Evolutionary conservation across 768 basidiomycete species (phyloP).

Genomic region (Scleroderma bovista): DNA sequence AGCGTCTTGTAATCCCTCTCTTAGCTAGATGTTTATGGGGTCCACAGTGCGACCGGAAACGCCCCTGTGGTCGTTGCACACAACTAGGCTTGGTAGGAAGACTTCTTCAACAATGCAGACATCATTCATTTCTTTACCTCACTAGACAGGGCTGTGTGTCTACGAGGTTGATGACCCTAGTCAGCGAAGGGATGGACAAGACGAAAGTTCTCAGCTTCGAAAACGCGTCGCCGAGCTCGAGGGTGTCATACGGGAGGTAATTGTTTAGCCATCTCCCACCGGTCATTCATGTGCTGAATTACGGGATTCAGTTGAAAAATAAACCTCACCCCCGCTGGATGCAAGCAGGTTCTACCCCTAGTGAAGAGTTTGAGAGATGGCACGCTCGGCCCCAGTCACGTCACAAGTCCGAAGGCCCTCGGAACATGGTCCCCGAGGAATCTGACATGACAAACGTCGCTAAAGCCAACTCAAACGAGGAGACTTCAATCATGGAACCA

Average conservation of each 20-base stretch:
- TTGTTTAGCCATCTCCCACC: neutral
- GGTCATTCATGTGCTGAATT: neutral
- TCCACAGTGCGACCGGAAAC: conserved; percentile 41
- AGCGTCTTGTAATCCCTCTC: conserved; percentile 2
- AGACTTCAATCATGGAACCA: conserved; percentile 1
- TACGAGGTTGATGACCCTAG: conserved; percentile 79
- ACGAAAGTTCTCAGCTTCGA: conserved; percentile 61
- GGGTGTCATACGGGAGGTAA: conserved; percentile 75
- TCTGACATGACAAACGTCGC: conserved; percentile 2
- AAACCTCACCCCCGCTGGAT: conserved; percentile 67
- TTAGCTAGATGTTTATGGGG: neutral
- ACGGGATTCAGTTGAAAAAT: conserved; percentile 51
- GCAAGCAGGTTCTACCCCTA: conserved; percentile 20
- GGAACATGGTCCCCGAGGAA: conserved; percentile 2
- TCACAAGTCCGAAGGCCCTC: conserved; percentile 11
- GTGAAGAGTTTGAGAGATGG: conserved; percentile 23
- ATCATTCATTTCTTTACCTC: conserved; percentile 2
- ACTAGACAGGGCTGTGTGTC: conserved; percentile 73
- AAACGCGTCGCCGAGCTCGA: conserved; percentile 79
- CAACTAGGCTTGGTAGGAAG: conserved; percentile 35
- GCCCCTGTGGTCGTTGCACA: conserved; percentile 42
- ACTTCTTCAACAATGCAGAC: conserved; percentile 14
- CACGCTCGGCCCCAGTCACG: conserved; percentile 17
- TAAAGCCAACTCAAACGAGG: conserved; percentile 5
- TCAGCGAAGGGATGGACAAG: conserved; percentile 45